These are phyloP conservation scores for Arabidopsis lyrata DNA, from an alignment of 441 rosid species.

Conservation along the genomic window DNA sequence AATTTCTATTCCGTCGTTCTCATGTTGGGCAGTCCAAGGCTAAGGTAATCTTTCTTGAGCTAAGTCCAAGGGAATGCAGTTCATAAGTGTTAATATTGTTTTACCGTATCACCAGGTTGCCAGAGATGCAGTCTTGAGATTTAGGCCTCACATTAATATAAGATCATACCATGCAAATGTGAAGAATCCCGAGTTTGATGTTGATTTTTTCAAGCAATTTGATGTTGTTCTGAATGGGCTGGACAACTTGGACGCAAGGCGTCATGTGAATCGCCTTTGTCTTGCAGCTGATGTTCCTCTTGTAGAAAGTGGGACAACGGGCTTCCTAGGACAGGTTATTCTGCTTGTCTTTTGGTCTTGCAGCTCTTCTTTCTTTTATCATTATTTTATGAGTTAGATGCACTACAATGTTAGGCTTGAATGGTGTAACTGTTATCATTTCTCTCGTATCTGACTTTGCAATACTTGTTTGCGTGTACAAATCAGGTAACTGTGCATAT, in stretches of 20 bases:
- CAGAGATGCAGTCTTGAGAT: conserved; percentile 90
- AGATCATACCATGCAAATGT: conserved; percentile 90
- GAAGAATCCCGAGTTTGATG: conserved; percentile 79
- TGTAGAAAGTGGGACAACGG: conserved; percentile 99
- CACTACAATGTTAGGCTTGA: conserved; percentile 8
- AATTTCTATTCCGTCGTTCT: conserved; percentile 85
- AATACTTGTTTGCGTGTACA: conserved; percentile 10
- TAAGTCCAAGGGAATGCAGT: conserved; percentile 6
- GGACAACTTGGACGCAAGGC: conserved; percentile 95
- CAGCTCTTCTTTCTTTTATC: conserved; percentile 1
- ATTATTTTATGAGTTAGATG: neutral
- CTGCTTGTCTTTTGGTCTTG: conserved; percentile 10
- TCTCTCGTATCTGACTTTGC: conserved; percentile 37
- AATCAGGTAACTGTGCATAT: conserved; percentile 88
- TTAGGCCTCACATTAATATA: conserved; percentile 84
- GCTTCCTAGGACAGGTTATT: conserved; percentile 96
- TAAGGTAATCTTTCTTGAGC: conserved; percentile 57
- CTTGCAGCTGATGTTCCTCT: conserved; percentile 95
- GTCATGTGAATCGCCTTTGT: conserved; percentile 97
- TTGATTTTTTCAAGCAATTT: conserved; percentile 92
- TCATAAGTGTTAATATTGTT: conserved; percentile 7
- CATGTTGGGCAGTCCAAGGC: conserved; percentile 99
- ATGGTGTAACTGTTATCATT: conserved; percentile 8
- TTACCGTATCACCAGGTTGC: conserved; percentile 72
- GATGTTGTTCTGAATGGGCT: conserved; percentile 94